Percentiles rank a stretch among this genome's conserved stretches.
These are phyloP conservation scores for Russula sp. DNA, from an alignment of 768 basidiomycete genomes.

Conservation along the genomic window DNA sequence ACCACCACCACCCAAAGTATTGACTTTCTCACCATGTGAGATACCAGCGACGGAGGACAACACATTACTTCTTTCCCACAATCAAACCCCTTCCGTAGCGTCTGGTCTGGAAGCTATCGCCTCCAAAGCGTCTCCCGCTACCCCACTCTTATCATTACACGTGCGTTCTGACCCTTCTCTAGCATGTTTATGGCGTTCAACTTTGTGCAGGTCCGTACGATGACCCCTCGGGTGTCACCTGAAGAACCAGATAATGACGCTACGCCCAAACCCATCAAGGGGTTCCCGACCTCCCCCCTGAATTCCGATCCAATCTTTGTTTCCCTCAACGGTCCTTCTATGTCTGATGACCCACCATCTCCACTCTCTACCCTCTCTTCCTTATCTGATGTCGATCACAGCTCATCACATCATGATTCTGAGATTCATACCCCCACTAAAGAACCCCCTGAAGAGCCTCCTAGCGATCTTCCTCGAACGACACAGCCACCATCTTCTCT, in stretches of 20 bases:
- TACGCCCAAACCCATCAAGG: constrained; percentile 10
- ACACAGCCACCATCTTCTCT: background rate
- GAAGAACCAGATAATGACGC: background rate
- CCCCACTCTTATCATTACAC: background rate
- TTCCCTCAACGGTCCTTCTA: background rate
- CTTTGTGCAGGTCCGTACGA: background rate
- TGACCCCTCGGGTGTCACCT: background rate
- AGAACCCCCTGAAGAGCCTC: background rate
- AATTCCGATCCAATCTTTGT: background rate
- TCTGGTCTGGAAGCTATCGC: background rate
- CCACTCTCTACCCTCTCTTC: constrained; percentile 18
- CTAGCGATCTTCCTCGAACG: background rate
- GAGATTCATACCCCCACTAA: background rate
- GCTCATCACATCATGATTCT: background rate
- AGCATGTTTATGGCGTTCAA: background rate
- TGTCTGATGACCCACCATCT: constrained; percentile 10
- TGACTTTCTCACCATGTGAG: background rate
- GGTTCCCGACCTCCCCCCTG: background rate
- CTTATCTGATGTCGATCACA: constrained; percentile 8
- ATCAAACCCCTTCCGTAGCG: background rate
- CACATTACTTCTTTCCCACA: background rate
- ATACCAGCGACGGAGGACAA: background rate
- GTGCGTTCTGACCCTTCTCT: background rate
- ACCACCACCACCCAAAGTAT: background rate
- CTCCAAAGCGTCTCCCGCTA: background rate